phyloP scores from a whole-genome alignment of 371 early-diverging fungal genomes.

The Capillidium heterosporum region DNA sequence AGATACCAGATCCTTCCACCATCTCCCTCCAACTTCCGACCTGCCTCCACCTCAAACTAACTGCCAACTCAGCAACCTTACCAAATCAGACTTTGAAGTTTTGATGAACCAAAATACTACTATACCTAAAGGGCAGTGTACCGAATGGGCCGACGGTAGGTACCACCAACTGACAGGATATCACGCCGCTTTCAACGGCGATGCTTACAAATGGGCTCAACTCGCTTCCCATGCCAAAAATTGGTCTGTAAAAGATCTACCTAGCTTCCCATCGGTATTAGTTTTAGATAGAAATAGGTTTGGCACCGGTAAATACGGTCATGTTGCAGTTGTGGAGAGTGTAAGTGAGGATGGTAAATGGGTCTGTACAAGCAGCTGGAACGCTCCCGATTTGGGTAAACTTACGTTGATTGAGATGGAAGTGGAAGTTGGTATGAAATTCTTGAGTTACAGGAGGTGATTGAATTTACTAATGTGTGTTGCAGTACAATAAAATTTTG shows the following conservation, averaged over 20 bases:
- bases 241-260: background rate
- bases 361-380: constrained; percentile 4
- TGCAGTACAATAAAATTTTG: no score
- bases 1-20: no score
- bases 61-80: no score
- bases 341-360: background rate
- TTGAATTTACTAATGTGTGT: no score
- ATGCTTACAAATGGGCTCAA: constrained; percentile 2
- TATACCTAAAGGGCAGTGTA: constrained; percentile 6
- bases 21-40: no score
- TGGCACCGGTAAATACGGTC: constrained; percentile 1
- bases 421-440: no score
- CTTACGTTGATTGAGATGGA: background rate
- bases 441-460: no score
- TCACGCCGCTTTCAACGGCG: constrained; percentile 1
- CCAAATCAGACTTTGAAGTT: no score
- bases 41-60: no score
- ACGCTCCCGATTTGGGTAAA: background rate
- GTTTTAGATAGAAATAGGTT: background rate
- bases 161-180: constrained; percentile 5
- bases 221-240: background rate
- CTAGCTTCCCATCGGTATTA: background rate
- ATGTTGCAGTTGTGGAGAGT: constrained; percentile 4
- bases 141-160: constrained; percentile 7
- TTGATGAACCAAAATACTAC: background rate